Evolutionary conservation across 805 yeast genomes (phyloP).

Genomic region (Candida dajiaensis): DNA sequence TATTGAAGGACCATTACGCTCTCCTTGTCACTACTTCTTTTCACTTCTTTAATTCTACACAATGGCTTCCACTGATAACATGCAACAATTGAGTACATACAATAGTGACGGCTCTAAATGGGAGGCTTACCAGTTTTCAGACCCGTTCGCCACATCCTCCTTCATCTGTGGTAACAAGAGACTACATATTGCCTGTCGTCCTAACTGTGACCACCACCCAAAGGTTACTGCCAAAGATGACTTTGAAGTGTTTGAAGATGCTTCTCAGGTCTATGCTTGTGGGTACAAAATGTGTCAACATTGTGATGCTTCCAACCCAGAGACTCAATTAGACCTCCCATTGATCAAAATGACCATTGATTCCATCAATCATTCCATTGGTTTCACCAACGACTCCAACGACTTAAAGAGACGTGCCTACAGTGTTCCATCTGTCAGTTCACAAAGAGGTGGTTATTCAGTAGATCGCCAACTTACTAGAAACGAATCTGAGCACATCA

Average conservation of each 20-base stretch:
- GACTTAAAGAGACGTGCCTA: constrained; percentile 22
- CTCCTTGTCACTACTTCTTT: neutral
- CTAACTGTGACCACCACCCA: constrained; percentile 53
- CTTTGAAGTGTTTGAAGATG: constrained; percentile 37
- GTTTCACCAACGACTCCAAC: constrained; percentile 32
- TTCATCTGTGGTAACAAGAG: constrained; percentile 47
- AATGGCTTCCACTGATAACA: neutral
- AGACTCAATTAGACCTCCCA: constrained; percentile 14
- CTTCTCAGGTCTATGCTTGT: constrained; percentile 34
- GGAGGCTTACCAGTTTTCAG: constrained; percentile 61
- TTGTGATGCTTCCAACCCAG: constrained; percentile 45
- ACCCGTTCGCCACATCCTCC: constrained; percentile 57
- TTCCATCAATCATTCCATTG: constrained; percentile 49
- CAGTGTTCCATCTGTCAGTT: constrained; percentile 18
- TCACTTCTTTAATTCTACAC: neutral
- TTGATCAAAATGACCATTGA: constrained; percentile 44
- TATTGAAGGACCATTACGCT: too few relatives aligned
- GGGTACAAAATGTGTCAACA: constrained; percentile 48
- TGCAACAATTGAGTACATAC: constrained; percentile 7
- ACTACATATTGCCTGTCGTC: constrained; percentile 49
- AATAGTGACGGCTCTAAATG: constrained; percentile 30
- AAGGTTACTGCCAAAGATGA: constrained; percentile 34
- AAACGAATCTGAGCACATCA: constrained; percentile 63
- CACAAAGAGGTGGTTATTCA: constrained; percentile 5
- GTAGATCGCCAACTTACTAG: constrained; percentile 33